Base-by-base conservation (phyloP, 2,329 filamentous ascomycete species). In the Exserohilum rostratum region DNA sequence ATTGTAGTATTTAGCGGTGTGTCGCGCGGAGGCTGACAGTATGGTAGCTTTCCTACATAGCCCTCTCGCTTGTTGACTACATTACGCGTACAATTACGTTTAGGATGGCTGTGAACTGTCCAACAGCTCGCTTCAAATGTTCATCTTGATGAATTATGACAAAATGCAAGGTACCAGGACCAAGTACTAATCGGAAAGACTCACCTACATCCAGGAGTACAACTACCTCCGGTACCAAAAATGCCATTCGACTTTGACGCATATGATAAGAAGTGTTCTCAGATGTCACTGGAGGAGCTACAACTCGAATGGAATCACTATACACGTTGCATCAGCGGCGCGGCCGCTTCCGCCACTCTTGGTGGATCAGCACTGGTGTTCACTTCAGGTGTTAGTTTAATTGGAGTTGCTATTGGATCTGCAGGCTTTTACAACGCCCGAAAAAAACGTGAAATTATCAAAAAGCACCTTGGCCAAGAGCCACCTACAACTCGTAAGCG, bases 391-490 rank as follows among this genome's bases (percentile, higher is more conserved):
- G 12, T 47, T 9, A 47, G 45, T 31, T 11, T 47, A 5, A 47
- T 47, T 15, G 45, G 45, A 9, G 45, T 47, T 31, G 17, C 17
- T 1, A 47, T 47, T 47, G 45, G 45, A 20, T 47, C 45, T 22
- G 25, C 45, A 47, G 45, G 45, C 33, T 10, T 47, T 6, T 17
- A 47, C 34, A 47, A 47, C 30, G 45, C 45, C 22, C 45, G 45
- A 39, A 47, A 47, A 13, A 47, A 47, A 6, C 45, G 45, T n/a
- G 10, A 38, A 20, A 47, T 47, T 11, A 30, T 47, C 11, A 20
- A 31, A 9, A 10, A 13, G 3, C 34, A 47, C 20, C 33, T 47
- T 38, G 45, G 38, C 34, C 15, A 13, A 38, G 22, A 38, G 25
- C 2, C 29, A 5, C 45, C 5, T 11, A 47, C 5, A 18, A 47